phyloP scores from a whole-genome alignment of 768 basidiomycete species.

The Macrolepiota albuminosa region DNA sequence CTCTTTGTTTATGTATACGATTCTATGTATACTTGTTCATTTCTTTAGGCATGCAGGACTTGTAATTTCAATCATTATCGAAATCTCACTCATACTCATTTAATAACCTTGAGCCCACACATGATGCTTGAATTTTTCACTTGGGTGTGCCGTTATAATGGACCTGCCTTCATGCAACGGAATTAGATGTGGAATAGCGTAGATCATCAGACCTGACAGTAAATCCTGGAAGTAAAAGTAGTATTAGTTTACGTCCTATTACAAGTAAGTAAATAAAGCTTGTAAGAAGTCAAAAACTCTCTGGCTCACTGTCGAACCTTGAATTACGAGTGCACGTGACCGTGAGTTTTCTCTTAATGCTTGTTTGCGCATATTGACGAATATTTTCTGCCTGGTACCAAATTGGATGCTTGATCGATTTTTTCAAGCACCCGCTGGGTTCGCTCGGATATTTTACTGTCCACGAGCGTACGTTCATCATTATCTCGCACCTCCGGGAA shows the following conservation, averaged over 20 bases:
- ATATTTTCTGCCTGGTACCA: constrained; percentile 12
- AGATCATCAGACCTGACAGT: background rate
- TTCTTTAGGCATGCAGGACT: background rate
- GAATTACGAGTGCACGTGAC: background rate
- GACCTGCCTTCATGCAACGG: too few relatives aligned
- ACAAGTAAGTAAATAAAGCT: too few relatives aligned
- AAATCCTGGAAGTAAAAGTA: too few relatives aligned
- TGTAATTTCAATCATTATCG: background rate
- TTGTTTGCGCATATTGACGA: constrained; percentile 7
- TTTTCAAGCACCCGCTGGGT: constrained; percentile 13
- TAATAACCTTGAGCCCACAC: background rate
- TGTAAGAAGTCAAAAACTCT: too few relatives aligned
- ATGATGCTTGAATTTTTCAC: background rate
- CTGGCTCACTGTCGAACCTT: too few relatives aligned
- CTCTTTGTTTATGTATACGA: background rate
- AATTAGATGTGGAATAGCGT: too few relatives aligned
- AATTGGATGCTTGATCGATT: constrained; percentile 23
- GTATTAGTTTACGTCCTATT: too few relatives aligned
- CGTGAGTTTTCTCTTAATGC: background rate
- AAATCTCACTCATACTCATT: background rate
- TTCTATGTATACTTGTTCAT: background rate
- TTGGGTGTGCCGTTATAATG: too few relatives aligned
- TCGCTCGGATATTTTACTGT: constrained; percentile 13
- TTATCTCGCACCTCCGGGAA: background rate
- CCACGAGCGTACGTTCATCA: constrained; percentile 9